phyloP scores from a whole-genome alignment of 2,329 filamentous ascomycete genomes.

The Trichoderma hamatum region DNA sequence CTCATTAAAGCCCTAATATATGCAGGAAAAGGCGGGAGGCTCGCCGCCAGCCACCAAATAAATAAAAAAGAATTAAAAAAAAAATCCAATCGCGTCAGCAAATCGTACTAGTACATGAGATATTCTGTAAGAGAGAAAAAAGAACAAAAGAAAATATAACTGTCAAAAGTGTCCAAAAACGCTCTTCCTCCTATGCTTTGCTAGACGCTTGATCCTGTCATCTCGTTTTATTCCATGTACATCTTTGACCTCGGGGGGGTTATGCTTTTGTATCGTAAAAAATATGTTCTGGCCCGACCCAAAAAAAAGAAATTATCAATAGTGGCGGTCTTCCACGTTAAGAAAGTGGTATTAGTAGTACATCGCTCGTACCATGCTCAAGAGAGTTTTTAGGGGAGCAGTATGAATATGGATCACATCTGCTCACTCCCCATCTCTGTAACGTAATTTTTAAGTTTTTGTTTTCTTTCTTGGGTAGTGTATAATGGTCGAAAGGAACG shows the following conservation, averaged over 20 bases:
- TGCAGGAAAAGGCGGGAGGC: slow-evolving; percentile 13
- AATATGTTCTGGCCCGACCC: neutral
- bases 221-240: neutral
- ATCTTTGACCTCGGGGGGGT: neutral
- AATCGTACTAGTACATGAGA: slow-evolving; percentile 14
- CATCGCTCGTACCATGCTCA: neutral
- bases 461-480: neutral
- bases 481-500: neutral
- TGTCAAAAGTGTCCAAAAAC: slow-evolving; percentile 11
- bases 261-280: neutral
- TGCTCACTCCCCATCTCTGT: neutral
- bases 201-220: neutral
- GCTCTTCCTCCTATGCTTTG: slow-evolving; percentile 17
- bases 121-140: neutral
- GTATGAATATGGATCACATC: neutral
- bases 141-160: neutral
- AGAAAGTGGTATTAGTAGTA: slow-evolving; percentile 8
- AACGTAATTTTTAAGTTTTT: neutral
- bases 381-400: too few species aligned
- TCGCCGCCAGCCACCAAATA: neutral
- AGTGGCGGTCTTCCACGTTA: neutral
- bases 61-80: neutral
- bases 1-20: slow-evolving; percentile 27
- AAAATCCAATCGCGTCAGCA: neutral
- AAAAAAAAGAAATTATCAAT: neutral